These are phyloP conservation scores for Colletotrichum tropicicola DNA, from an alignment of 2,329 filamentous ascomycete genomes.

Conservation along the genomic window DNA sequence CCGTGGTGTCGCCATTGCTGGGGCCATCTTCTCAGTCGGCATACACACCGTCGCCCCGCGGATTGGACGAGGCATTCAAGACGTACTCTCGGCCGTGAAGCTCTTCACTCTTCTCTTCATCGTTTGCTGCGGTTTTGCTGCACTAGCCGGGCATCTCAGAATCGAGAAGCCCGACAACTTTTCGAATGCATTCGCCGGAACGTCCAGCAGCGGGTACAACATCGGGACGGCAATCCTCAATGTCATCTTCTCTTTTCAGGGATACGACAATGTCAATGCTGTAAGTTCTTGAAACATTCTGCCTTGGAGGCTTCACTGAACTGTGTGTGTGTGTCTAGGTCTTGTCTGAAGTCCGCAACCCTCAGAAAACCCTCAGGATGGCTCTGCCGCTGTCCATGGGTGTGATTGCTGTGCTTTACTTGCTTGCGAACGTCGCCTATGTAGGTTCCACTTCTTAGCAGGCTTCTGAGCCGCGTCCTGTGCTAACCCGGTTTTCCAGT, in stretches of 20 bases:
- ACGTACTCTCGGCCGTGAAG: slow-evolving; percentile 20
- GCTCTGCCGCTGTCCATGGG: slow-evolving; percentile 22
- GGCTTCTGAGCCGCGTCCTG: no score
- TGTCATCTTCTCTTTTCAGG: slow-evolving; percentile 25
- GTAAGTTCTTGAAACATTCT: not conserved
- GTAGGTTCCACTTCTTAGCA: not conserved
- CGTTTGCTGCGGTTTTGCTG: slow-evolving; percentile 27
- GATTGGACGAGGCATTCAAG: slow-evolving; percentile 12
- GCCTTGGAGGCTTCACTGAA: no score
- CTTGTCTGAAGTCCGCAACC: slow-evolving; percentile 25
- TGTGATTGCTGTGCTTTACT: slow-evolving; percentile 17
- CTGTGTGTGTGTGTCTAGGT: not conserved
- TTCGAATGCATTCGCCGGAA: slow-evolving; percentile 16
- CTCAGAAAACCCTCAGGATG: slow-evolving; percentile 19
- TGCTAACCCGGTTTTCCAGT: not conserved
- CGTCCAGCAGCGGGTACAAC: slow-evolving; percentile 22
- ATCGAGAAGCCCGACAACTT: slow-evolving; percentile 18
- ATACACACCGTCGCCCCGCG: slow-evolving; percentile 22
- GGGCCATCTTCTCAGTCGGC: slow-evolving; percentile 19
- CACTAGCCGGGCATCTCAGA: slow-evolving; percentile 12
- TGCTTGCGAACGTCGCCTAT: slow-evolving; percentile 23
- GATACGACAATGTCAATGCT: slow-evolving; percentile 27
- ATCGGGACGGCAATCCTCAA: slow-evolving; percentile 24
- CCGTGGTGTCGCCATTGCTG: slow-evolving; percentile 17
- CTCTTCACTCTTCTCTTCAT: slow-evolving; percentile 24